Evolutionary conservation across 192 early-diverging fungal genomes (phyloP), one percentile per base, ranked within the genome.

Genomic region (Kappamyces sp.): DNA sequence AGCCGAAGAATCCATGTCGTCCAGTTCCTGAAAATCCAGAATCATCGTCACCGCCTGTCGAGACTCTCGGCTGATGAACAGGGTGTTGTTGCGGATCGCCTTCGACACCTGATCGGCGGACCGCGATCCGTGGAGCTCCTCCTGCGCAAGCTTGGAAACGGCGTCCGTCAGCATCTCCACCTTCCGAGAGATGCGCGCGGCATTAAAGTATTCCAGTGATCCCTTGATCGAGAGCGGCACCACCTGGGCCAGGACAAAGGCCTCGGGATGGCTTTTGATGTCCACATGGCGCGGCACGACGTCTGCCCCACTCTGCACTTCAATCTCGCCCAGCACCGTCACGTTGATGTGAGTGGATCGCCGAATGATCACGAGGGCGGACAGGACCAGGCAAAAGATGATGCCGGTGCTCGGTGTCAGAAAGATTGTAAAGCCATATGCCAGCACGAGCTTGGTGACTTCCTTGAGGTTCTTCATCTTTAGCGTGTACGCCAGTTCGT

Each of bases 401-500:
- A 71, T 66, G 22, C 66, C 68, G 22, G 51, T 48, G 4, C 58
- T 54, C 30, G 71, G 48, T 39, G 54, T 42, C 15, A 65, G 54
- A 31, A 62, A 51, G 15, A 70, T 47, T 2, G 73, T 69, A 5
- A 71, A 45, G 9, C 22, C 37, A 35, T 65, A 75, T 8, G 69
- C 57, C 5, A 51, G 48, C 15, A 75, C 30, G 41, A 75, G 50
- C 49, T 59, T 50, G 39, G 54, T 31, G 14, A 70, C 52, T 40
- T 75, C 73, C 1, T 14, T 8, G 3, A 38, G 31, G 34, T 31
- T 43, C n/a, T 40, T 30, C 45, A 59, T 51, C 2, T 31, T 46
- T 12, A 85, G 83, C 70, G 93, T 75, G 59, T 93, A 97, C 4
- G 73, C 60, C 36, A 95, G 70, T 45, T 93, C 91, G 32, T 85